Evolutionary conservation across 345 rosid genomes (phyloP).

Genomic region (Boechera divaricarpa): DNA sequence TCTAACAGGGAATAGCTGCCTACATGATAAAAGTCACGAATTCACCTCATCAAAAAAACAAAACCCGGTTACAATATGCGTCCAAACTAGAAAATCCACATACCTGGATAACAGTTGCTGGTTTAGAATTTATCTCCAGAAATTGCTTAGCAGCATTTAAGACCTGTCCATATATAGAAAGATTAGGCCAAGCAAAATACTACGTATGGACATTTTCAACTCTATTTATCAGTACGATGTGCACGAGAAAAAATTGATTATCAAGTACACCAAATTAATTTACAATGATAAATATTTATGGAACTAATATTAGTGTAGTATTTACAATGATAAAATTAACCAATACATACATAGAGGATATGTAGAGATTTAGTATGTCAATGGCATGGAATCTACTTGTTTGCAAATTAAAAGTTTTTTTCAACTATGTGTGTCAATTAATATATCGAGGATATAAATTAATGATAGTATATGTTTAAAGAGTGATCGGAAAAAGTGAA

Average conservation of each 20-base stretch:
- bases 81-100: background rate
- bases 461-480: background rate
- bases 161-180: conserved; percentile 46
- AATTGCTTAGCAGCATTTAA: conserved; percentile 44
- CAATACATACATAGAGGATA: too few species aligned
- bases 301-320: too few species aligned
- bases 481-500: background rate
- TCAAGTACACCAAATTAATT: too few species aligned
- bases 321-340: too few species aligned
- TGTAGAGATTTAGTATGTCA: too few species aligned
- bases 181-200: background rate
- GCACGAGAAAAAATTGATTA: too few species aligned
- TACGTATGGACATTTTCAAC: background rate
- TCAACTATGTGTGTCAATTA: background rate
- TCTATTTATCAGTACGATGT: too few species aligned
- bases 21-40: conserved; percentile 33
- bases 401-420: too few species aligned
- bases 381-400: too few species aligned
- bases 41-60: background rate
- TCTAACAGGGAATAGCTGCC: conserved; percentile 60
- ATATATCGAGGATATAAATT: background rate
- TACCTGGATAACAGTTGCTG: conserved; percentile 57
- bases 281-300: too few species aligned
- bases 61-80: background rate
- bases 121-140: conserved; percentile 46